Conservation (phyloP, 345 rosid species). For the Turnera subulata region DNA sequence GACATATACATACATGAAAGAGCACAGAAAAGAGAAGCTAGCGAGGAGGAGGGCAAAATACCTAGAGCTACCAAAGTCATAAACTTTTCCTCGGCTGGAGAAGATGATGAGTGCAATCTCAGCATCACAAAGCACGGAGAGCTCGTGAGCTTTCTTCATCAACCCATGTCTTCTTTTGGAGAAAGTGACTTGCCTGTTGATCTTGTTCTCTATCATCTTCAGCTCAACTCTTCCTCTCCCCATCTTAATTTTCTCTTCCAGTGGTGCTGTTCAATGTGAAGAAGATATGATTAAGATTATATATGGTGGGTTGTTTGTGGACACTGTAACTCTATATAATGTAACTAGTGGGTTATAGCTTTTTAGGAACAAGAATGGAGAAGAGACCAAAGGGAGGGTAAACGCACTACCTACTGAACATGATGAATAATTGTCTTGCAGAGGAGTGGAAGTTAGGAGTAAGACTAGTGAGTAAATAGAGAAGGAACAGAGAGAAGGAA, state of each 20-base stretch:
- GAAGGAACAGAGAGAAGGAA: slow-evolving; percentile 11
- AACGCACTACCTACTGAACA: no score
- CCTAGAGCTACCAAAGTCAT: slow-evolving; percentile 75
- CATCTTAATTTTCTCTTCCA: slow-evolving; percentile 32
- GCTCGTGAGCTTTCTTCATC: slow-evolving; percentile 81
- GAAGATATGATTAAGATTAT: neutral
- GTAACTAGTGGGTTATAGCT: neutral
- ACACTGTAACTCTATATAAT: neutral
- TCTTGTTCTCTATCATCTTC: slow-evolving; percentile 88
- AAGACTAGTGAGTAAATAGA: slow-evolving; percentile 2
- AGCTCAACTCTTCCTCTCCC: slow-evolving; percentile 91
- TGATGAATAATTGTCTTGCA: slow-evolving; percentile 10
- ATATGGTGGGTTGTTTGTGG: neutral
- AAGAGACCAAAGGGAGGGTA: slow-evolving; percentile 5
- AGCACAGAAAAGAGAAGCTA: neutral
- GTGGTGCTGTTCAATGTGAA: neutral
- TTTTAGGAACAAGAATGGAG: slow-evolving; percentile 17
- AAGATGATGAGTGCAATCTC: slow-evolving; percentile 81
- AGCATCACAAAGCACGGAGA: slow-evolving; percentile 80
- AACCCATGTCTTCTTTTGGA: slow-evolving; percentile 76
- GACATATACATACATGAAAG: neutral
- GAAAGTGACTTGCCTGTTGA: slow-evolving; percentile 83
- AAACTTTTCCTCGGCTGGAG: slow-evolving; percentile 86
- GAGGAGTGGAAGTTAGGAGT: slow-evolving; percentile 25
- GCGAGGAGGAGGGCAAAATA: slow-evolving; percentile 8